Evolutionary conservation across 768 basidiomycete species (phyloP).

Genomic region (Dentipellis fragilis): DNA sequence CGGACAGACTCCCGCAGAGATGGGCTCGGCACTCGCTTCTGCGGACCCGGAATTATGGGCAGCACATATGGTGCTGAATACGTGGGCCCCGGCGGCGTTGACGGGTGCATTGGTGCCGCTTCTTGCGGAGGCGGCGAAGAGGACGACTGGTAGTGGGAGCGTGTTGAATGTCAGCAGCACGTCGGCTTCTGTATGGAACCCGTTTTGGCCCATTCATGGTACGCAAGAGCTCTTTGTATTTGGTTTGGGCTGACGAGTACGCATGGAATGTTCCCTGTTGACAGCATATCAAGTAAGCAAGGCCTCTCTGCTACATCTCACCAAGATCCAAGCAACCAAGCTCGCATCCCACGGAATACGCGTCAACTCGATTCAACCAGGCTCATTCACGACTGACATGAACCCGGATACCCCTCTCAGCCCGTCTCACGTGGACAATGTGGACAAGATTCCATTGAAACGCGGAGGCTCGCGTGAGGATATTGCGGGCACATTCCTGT

Average conservation of each 20-base stretch:
- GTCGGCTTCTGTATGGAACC: background rate
- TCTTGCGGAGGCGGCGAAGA: background rate
- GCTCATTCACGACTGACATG: background rate
- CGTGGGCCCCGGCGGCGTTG: constrained; percentile 56
- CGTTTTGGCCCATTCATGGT: constrained; percentile 66
- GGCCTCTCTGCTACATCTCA: background rate
- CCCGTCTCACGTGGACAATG: constrained; percentile 26
- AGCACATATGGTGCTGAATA: constrained; percentile 69
- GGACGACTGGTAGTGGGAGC: background rate
- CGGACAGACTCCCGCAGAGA: constrained; percentile 58
- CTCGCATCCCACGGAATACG: background rate
- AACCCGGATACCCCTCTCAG: constrained; percentile 23
- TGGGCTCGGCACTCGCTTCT: constrained; percentile 46
- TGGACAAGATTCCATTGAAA: constrained; percentile 45
- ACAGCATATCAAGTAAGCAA: background rate
- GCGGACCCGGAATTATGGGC: constrained; percentile 62
- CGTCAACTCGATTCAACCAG: background rate
- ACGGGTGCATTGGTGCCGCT: constrained; percentile 70
- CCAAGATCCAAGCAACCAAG: background rate
- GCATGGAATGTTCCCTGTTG: background rate
- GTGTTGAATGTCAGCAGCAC: background rate
- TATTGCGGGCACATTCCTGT: constrained; percentile 66
- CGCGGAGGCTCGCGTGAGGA: constrained; percentile 54
- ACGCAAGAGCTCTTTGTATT: constrained; percentile 63
- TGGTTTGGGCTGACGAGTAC: constrained; percentile 50